phyloP scores from a whole-genome alignment of 257 asterid genomes.

The Nicotiana attenuata region DNA sequence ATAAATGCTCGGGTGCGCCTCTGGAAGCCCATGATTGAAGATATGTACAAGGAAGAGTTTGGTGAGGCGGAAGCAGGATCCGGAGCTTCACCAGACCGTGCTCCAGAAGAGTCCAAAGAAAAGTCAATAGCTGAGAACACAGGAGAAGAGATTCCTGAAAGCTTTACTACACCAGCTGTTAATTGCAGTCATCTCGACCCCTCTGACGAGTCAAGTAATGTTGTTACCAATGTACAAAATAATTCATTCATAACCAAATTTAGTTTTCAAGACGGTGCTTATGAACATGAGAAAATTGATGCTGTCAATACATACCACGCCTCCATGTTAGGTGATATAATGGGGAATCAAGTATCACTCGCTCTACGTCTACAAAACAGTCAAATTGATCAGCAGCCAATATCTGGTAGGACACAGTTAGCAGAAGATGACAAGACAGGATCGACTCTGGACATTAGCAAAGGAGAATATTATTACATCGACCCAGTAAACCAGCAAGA shows the following conservation, averaged over 20 bases:
- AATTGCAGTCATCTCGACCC: slow-evolving; percentile 24
- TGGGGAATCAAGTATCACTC: slow-evolving; percentile 43
- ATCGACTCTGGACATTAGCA: slow-evolving; percentile 29
- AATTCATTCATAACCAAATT: slow-evolving; percentile 20
- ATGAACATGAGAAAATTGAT: slow-evolving; percentile 27
- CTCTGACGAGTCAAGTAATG: slow-evolving; percentile 20
- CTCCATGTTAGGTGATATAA: slow-evolving; percentile 21
- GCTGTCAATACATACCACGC: slow-evolving; percentile 13
- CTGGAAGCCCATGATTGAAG: slow-evolving; percentile 91
- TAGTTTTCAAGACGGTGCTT: slow-evolving; percentile 24
- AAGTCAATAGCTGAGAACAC: slow-evolving; percentile 33
- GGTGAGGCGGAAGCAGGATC: slow-evolving; percentile 45
- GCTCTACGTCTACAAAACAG: slow-evolving; percentile 46
- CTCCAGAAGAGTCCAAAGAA: slow-evolving; percentile 25
- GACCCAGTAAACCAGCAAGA: slow-evolving; percentile 54
- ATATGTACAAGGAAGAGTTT: slow-evolving; percentile 79
- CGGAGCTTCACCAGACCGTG: slow-evolving; percentile 40
- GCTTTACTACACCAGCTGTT: slow-evolving; percentile 19
- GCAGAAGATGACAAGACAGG: slow-evolving; percentile 22
- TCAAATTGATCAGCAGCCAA: slow-evolving; percentile 23
- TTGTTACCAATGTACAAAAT: slow-evolving; percentile 16
- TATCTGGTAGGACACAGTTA: slow-evolving; percentile 18
- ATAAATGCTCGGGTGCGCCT: slow-evolving; percentile 80
- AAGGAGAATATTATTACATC: slow-evolving; percentile 39
- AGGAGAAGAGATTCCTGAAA: slow-evolving; percentile 33